A percentile compares a stretch with the other conserved stretches of the same genome.
Conservation (phyloP, 495 filamentous ascomycete genomes). For the Xylaria venustula region DNA sequence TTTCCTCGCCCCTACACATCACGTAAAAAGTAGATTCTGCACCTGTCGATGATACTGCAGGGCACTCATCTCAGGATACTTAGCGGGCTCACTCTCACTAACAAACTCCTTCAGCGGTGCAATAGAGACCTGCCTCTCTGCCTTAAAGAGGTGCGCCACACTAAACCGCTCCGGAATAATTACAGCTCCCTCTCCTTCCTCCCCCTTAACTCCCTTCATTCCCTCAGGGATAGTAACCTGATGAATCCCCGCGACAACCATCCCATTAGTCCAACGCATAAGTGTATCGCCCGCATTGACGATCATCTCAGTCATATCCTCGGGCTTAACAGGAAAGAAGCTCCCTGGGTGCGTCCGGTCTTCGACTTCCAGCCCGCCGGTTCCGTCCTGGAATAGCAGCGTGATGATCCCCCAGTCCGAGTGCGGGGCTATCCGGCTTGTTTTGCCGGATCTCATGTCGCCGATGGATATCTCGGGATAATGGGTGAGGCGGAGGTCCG, state of each 20-base stretch:
- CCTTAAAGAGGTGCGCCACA: slow-evolving; percentile 6
- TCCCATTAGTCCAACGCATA: slow-evolving; percentile 21
- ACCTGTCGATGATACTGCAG: slow-evolving; percentile 4
- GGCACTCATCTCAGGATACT: slow-evolving; percentile 11
- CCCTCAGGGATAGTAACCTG: slow-evolving; percentile 12
- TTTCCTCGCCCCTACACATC: too few relatives aligned
- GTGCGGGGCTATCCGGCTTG: slow-evolving; percentile 33
- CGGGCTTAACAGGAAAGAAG: slow-evolving; percentile 42
- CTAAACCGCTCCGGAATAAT: slow-evolving; percentile 5
- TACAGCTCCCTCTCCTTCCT: too few relatives aligned
- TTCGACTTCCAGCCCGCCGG: slow-evolving; percentile 49
- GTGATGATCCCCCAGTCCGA: slow-evolving; percentile 43
- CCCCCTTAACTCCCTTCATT: not conserved
- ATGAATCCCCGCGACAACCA: slow-evolving; percentile 12
- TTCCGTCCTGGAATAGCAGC: slow-evolving; percentile 40
- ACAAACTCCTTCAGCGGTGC: slow-evolving; percentile 15
- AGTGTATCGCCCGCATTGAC: slow-evolving; percentile 48
- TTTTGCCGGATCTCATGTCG: slow-evolving; percentile 3
- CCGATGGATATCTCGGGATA: slow-evolving; percentile 53
- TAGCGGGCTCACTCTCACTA: not conserved
- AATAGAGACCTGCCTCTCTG: not conserved
- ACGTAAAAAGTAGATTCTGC: slow-evolving; percentile 2
- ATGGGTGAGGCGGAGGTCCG: slow-evolving; percentile 59
- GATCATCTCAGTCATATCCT: slow-evolving; percentile 42
- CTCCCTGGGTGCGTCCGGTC: slow-evolving; percentile 39